A percentile compares a stretch with the other conserved stretches of the same genome.
Evolutionary conservation across 2,329 filamentous ascomycete genomes (phyloP).

Genomic region (Monilinia laxa): DNA sequence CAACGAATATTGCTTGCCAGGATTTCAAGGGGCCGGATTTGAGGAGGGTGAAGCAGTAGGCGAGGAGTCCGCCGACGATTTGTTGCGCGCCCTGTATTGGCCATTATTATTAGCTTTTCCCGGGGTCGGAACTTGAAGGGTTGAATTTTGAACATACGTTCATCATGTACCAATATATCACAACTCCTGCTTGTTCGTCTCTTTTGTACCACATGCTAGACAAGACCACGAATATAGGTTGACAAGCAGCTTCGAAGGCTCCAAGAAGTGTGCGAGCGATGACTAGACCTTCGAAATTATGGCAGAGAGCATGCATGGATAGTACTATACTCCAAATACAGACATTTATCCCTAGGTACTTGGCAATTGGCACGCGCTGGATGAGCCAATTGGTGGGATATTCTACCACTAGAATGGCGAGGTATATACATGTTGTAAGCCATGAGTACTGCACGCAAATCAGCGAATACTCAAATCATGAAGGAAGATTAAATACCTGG

Average conservation of each 20-base stretch:
- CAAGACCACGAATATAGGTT: slow-evolving; percentile 59
- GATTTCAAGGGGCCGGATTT: slow-evolving; percentile 53
- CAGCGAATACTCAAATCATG: slow-evolving; percentile 47
- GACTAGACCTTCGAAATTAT: slow-evolving; percentile 60
- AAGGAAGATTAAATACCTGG: slow-evolving; percentile 56
- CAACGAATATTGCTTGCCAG: slow-evolving; percentile 60
- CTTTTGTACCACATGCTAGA: slow-evolving; percentile 73
- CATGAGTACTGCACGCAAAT: slow-evolving; percentile 30
- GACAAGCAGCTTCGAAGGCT: slow-evolving; percentile 65
- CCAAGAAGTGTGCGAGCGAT: slow-evolving; percentile 66
- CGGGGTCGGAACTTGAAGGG: too few relatives aligned
- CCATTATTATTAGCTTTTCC: slow-evolving; percentile 45
- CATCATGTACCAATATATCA: slow-evolving; percentile 55
- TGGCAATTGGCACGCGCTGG: slow-evolving; percentile 19
- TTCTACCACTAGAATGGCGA: slow-evolving; percentile 40
- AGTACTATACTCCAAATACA: slow-evolving; percentile 20
- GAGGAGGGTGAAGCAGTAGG: slow-evolving; percentile 58
- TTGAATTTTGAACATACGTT: neutral
- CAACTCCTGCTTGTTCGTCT: slow-evolving; percentile 62
- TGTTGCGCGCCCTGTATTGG: slow-evolving; percentile 67
- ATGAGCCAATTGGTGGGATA: slow-evolving; percentile 44
- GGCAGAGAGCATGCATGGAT: slow-evolving; percentile 40
- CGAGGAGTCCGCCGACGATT: slow-evolving; percentile 61
- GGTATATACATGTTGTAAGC: slow-evolving; percentile 37
- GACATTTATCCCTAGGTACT: slow-evolving; percentile 18